Evolutionary conservation across 78 protist species (phyloP), one percentile per base, ranked within the genome.

Genomic region (Chrysochromulina parva): DNA sequence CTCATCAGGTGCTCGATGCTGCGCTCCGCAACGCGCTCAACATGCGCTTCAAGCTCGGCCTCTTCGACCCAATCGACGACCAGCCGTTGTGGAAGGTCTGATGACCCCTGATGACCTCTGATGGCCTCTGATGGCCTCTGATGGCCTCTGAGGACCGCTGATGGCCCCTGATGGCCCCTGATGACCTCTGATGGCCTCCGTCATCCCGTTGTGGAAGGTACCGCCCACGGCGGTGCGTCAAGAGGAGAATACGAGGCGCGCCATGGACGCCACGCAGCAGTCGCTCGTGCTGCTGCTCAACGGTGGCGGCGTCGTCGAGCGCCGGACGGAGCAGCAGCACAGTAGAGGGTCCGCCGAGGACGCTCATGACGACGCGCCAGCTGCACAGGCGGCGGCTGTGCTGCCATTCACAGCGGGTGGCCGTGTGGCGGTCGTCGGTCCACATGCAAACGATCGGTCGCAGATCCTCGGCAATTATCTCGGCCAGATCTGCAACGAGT

Each of bases 41-140:
- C 5, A 57, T 88, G 22, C 91, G 60, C 60, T 55, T 88, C 55
- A 2, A 16, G 47, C 57, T 88, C 67, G 91, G 91, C 78, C 54
- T 88, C 74, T 88, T 88, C 82, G 91, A 54, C 60, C 69, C 60
- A 7, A 80, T 4, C 4, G 38, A 1, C 52, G 60, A 38, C 86
- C 52, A 80, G 55, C 86, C 86, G 58, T 7, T 24, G n/a, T 80
- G 86, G 86, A n/a, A n/a, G n/a, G n/a, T n/a, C n/a, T n/a, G n/a
- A n/a, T n/a, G n/a, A n/a, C n/a, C n/a, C n/a, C n/a, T n/a, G n/a
- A n/a, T n/a, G n/a, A n/a, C n/a, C n/a, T n/a, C n/a, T n/a, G n/a
- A n/a, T n/a, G n/a, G n/a, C n/a, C n/a, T n/a, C n/a, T n/a, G n/a
- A n/a, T n/a, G n/a, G n/a, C n/a, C n/a, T n/a, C n/a, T n/a, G n/a